Conservation (phyloP, 371 early-diverging fungal species). For the Apophysomyces variabilis region DNA sequence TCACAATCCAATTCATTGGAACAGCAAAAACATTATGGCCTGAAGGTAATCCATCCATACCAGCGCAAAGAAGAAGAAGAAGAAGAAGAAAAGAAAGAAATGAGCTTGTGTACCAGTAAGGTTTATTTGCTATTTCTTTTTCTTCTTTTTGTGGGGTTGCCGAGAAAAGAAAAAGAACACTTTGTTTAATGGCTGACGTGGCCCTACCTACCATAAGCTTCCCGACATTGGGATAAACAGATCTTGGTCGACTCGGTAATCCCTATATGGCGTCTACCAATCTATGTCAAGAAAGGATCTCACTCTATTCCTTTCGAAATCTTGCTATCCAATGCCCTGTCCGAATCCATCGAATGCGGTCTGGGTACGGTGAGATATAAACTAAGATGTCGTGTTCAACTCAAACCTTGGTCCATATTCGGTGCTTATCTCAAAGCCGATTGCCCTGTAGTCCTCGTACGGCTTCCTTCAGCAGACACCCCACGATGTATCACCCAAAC, state of each 20-base stretch:
- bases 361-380: slow-evolving; percentile 44
- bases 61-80: too few species aligned
- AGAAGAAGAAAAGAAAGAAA: too few species aligned
- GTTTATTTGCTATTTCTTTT: background rate
- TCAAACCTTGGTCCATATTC: slow-evolving; percentile 30
- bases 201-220: slow-evolving; percentile 17
- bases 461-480: slow-evolving; percentile 29
- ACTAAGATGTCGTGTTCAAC: slow-evolving; percentile 37
- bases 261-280: slow-evolving; percentile 34
- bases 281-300: slow-evolving; percentile 33
- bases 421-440: slow-evolving; percentile 15
- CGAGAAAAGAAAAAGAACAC: background rate
- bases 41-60: slow-evolving; percentile 29
- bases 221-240: slow-evolving; percentile 45
- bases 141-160: slow-evolving; percentile 12
- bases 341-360: slow-evolving; percentile 51
- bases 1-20: slow-evolving; percentile 43
- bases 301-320: slow-evolving; percentile 50
- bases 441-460: slow-evolving; percentile 30
- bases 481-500: slow-evolving; percentile 43
- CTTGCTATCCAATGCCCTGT: slow-evolving; percentile 42
- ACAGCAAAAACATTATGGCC: slow-evolving; percentile 51
- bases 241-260: slow-evolving; percentile 38
- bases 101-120: too few species aligned
- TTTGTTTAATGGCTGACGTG: background rate